Evolutionary conservation across 805 yeast species (phyloP), one percentile per base, ranked within the genome.

Genomic region (Millerago galiae): DNA sequence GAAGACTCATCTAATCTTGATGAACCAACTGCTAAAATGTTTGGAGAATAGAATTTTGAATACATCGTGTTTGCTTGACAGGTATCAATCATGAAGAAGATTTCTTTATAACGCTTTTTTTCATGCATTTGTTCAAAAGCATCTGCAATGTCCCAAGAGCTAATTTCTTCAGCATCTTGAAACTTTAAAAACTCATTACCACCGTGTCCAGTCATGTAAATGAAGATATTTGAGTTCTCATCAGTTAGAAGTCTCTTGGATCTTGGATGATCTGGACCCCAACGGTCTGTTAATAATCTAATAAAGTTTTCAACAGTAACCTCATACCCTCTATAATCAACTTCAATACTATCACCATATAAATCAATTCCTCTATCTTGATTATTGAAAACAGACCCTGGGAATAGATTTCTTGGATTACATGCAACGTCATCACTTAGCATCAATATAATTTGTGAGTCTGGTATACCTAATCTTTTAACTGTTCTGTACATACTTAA

Each of bases 51-150:
- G 58, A 91, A 80, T 56, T 83, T 77, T 44, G 95, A 82, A 65
- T 84, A 93, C 99, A 93, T 91, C 13, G 99, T 88, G 64, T 91
- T 93, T 21, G 99, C 99, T 68, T 93, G 99, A 59, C 99, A 93
- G 0, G 99, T 93, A 62, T 93, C 99, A 50, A 93, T 84, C 98
- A 93, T 93, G 65, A 93, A 93, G 58, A 93, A 79, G 28, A 93
- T 85, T 67, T 93, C 98, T 54, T 90, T 89, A 68, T 93, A 93
- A 43, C 99, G 73, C 53, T 85, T 84, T 75, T 90, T 90, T 60
- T 91, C 96, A 67, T 87, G 79, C 99, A 93, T 93, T 61, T 93
- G 97, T 40, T 79, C 95, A 66, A 93, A 87, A 3, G 98, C 98
- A 65, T 93, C 96, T 2, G 99, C 98, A 47, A 93, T 75, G 63